These are phyloP conservation scores for Cutaneotrichosporon arboriforme DNA, from an alignment of 1,284 basidiomycete genomes.

Conservation along the genomic window DNA sequence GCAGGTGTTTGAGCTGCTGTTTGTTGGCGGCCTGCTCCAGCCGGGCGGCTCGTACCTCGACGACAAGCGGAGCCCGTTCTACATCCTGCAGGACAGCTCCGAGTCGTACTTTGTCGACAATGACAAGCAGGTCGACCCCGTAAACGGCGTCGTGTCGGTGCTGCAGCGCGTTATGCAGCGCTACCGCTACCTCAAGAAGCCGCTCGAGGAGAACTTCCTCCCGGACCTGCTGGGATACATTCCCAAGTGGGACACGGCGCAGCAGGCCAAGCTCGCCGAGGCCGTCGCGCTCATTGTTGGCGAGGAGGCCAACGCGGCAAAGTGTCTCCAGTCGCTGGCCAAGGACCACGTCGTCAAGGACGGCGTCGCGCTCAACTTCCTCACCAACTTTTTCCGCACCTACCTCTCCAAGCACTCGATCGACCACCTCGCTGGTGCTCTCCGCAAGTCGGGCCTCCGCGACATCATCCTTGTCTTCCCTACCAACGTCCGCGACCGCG, in stretches of 20 bases:
- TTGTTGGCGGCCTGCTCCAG: constrained; percentile 90
- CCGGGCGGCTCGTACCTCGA: constrained; percentile 89
- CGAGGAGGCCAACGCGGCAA: constrained; percentile 69
- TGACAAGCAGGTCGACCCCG: constrained; percentile 41
- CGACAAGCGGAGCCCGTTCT: constrained; percentile 57
- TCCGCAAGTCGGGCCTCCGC: constrained; percentile 78
- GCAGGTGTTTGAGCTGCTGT: constrained; percentile 86
- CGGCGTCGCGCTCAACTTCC: constrained; percentile 67
- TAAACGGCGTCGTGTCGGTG: constrained; percentile 88
- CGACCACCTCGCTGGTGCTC: constrained; percentile 70
- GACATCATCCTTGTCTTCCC: constrained; percentile 86
- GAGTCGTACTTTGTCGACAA: constrained; percentile 4
- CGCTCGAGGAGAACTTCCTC: constrained; percentile 78
- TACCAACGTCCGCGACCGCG: constrained; percentile 65
- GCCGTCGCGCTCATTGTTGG: constrained; percentile 75
- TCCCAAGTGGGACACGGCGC: constrained; percentile 68
- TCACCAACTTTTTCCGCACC: constrained; percentile 68
- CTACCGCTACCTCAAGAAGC: constrained; percentile 98
- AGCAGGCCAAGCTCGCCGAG: constrained; percentile 75
- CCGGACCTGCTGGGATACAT: constrained; percentile 80
- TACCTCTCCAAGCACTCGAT: constrained; percentile 67
- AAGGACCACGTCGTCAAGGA: constrained; percentile 96
- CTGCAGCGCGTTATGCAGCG: constrained; percentile 92
- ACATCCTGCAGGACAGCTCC: constrained; percentile 31
- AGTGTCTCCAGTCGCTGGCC: constrained; percentile 72